A percentile compares a stretch with the other conserved stretches of the same genome.
These are phyloP conservation scores for Sicyos baderoa DNA, from an alignment of 306 rosid species.

Conservation along the genomic window DNA sequence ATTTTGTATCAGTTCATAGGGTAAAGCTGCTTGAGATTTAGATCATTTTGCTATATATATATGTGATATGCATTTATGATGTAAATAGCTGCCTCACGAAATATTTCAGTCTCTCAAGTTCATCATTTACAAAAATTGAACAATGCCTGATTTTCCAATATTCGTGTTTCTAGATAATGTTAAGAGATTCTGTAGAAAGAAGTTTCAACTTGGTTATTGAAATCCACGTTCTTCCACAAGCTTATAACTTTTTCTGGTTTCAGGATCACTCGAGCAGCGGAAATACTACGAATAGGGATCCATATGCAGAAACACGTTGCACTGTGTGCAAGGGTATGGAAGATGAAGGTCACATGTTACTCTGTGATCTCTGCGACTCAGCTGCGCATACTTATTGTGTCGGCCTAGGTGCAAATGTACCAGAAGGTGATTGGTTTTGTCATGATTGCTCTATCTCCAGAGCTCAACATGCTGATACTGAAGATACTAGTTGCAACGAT, in stretches of 20 bases:
- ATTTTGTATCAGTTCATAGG: no score
- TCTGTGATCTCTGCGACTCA: constrained; percentile 64
- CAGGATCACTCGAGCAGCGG: no score
- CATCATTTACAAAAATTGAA: background rate
- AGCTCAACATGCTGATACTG: constrained; percentile 23
- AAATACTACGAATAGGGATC: constrained; percentile 27
- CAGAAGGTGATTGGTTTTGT: constrained; percentile 92
- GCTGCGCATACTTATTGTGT: constrained; percentile 74
- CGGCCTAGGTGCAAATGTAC: constrained; percentile 61
- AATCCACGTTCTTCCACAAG: no score
- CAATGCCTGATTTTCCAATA: background rate
- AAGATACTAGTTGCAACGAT: constrained; percentile 15
- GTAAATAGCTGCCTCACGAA: background rate
- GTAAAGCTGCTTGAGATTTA: constrained; percentile 4
- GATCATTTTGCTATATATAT: background rate
- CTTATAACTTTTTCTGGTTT: no score
- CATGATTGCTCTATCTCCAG: constrained; percentile 41
- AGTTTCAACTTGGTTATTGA: background rate
- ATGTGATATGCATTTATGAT: background rate
- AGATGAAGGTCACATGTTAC: constrained; percentile 50
- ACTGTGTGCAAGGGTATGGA: constrained; percentile 32
- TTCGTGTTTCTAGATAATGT: background rate
- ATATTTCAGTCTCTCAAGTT: background rate
- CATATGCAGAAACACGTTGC: constrained; percentile 42
- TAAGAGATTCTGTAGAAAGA: background rate